A percentile compares a stretch with the other conserved stretches of the same genome.
Evolutionary conservation across 768 basidiomycete genomes (phyloP).

Genomic region (Pleurotus platypus): DNA sequence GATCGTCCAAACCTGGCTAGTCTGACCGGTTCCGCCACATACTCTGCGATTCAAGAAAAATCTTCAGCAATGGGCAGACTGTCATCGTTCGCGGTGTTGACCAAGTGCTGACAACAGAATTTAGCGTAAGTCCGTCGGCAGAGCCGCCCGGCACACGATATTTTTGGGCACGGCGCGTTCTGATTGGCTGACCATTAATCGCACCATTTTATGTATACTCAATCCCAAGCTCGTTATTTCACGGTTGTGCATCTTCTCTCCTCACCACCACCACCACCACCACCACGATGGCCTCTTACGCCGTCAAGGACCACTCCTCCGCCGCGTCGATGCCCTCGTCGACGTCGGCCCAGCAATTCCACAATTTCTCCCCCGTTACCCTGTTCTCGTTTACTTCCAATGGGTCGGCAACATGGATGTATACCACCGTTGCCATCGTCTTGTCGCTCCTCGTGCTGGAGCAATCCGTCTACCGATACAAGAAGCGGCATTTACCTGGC

Average conservation of each 20-base stretch:
- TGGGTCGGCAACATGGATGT: slow-evolving; percentile 50
- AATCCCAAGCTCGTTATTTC: not conserved
- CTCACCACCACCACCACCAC: slow-evolving; percentile 18
- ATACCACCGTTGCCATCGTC: slow-evolving; percentile 67
- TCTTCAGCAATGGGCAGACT: no score
- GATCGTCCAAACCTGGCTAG: no score
- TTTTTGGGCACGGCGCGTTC: not conserved
- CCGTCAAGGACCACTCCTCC: slow-evolving; percentile 30
- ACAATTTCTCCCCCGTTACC: slow-evolving; percentile 40
- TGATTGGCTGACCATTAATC: slow-evolving; percentile 2
- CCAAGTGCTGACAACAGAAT: no score
- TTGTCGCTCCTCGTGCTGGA: slow-evolving; percentile 79
- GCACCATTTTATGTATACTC: not conserved
- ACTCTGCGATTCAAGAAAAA: no score
- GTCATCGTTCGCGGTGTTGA: no score
- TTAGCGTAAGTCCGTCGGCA: no score
- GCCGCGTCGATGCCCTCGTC: slow-evolving; percentile 42
- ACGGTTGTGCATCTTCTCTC: not conserved
- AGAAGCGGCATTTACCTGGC: slow-evolving; percentile 88
- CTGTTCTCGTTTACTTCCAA: slow-evolving; percentile 32
- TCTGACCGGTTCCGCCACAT: no score
- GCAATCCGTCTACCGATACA: slow-evolving; percentile 83
- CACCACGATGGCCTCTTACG: slow-evolving; percentile 29
- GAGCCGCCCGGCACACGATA: no score
- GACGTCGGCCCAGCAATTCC: slow-evolving; percentile 33